Conservation (phyloP, 148 eudicot species). For the Tetragonia tetragonoides region DNA sequence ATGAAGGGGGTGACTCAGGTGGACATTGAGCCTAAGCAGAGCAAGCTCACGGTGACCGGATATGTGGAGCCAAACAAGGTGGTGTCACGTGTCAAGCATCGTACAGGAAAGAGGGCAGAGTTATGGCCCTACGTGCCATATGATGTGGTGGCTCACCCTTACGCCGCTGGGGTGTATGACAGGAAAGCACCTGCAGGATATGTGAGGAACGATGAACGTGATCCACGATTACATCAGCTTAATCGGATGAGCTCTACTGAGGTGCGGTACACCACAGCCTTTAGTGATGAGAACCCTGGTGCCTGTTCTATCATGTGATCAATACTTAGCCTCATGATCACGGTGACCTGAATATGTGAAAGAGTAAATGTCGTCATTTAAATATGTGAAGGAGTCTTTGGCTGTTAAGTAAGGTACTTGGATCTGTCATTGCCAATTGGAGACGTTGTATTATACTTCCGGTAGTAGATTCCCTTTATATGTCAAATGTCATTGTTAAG, state of each 20-base stretch:
- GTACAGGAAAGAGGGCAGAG: slow-evolving; percentile 79
- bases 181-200: slow-evolving; percentile 84
- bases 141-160: slow-evolving; percentile 79
- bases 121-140: slow-evolving; percentile 89
- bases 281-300: slow-evolving; percentile 75
- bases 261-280: slow-evolving; percentile 81
- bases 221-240: slow-evolving; percentile 43
- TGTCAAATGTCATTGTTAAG: neutral
- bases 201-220: slow-evolving; percentile 45
- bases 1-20: slow-evolving; percentile 81
- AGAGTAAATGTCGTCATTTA: neutral
- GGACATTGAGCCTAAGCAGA: slow-evolving; percentile 55
- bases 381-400: neutral
- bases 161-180: slow-evolving; percentile 73
- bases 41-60: slow-evolving; percentile 70
- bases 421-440: neutral
- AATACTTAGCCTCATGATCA: no score
- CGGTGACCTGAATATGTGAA: no score
- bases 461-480: neutral
- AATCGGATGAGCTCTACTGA: slow-evolving; percentile 86
- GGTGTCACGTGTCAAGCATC: slow-evolving; percentile 59
- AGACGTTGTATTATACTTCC: neutral
- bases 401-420: neutral
- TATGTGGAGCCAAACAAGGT: slow-evolving; percentile 83
- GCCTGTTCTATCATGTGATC: slow-evolving; percentile 81